Percentiles rank a stretch among this genome's conserved stretches.
Evolutionary conservation across 148 eudicot genomes (phyloP).

Genomic region (Nyssa sinensis): DNA sequence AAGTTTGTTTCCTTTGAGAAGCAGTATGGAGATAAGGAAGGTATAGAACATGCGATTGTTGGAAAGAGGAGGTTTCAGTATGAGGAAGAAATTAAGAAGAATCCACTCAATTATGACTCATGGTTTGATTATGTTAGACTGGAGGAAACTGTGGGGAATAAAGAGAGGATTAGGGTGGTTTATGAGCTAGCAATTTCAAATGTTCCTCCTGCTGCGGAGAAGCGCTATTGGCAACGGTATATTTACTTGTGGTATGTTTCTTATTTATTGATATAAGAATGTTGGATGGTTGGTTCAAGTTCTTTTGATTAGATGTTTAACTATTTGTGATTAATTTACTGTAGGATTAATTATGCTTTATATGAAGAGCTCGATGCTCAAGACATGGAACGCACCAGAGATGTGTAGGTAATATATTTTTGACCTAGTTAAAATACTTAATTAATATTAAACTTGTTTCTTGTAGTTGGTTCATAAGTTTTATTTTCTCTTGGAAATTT

Average conservation of each 20-base stretch:
- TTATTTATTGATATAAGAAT: neutral
- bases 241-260: slow-evolving; percentile 79
- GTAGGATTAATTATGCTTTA: slow-evolving; percentile 84
- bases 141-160: slow-evolving; percentile 78
- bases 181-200: slow-evolving; percentile 91
- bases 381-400: slow-evolving; percentile 75
- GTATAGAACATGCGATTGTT: slow-evolving; percentile 93
- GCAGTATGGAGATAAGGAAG: slow-evolving; percentile 85
- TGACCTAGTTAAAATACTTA: neutral
- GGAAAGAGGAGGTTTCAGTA: slow-evolving; percentile 96
- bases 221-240: slow-evolving; percentile 98
- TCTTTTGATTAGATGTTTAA: neutral
- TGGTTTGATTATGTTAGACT: slow-evolving; percentile 91
- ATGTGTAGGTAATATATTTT: slow-evolving; percentile 56
- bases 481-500: too few relatives aligned
- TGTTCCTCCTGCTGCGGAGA: slow-evolving; percentile 86
- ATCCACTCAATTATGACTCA: slow-evolving; percentile 80
- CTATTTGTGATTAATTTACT: slow-evolving; percentile 6
- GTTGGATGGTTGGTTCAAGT: neutral
- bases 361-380: slow-evolving; percentile 91
- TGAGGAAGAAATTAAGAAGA: slow-evolving; percentile 82
- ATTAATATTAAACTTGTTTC: too few relatives aligned
- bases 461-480: too few relatives aligned
- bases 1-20: slow-evolving; percentile 95
- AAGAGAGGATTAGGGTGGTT: slow-evolving; percentile 65